Percentiles rank a stretch among this genome's conserved stretches.
Evolutionary conservation across 2,329 filamentous ascomycete species (phyloP).

Genomic region (Aureobasidium pullulans): DNA sequence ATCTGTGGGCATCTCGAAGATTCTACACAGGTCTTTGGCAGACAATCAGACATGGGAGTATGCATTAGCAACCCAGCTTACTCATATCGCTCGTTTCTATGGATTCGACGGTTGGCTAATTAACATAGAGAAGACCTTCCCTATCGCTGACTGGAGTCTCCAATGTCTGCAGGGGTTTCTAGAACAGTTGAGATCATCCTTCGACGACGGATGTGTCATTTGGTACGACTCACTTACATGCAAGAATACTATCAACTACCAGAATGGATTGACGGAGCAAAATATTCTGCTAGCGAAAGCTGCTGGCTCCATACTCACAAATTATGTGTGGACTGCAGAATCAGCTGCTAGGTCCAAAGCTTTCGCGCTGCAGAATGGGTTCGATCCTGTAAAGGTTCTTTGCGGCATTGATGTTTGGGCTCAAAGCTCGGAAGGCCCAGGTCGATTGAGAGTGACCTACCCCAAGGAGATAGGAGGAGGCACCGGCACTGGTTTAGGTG

Average conservation of each 20-base stretch:
- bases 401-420: slow-evolving; percentile 43
- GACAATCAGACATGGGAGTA: not conserved
- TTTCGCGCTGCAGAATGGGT: slow-evolving; percentile 20
- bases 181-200: slow-evolving; percentile 27
- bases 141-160: slow-evolving; percentile 25
- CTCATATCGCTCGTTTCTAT: slow-evolving; percentile 32
- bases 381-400: slow-evolving; percentile 27
- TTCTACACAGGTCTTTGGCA: slow-evolving; percentile 21
- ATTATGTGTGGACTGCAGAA: slow-evolving; percentile 37
- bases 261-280: slow-evolving; percentile 35
- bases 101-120: slow-evolving; percentile 43
- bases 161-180: slow-evolving; percentile 31
- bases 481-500: slow-evolving; percentile 35
- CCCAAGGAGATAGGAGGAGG: slow-evolving; percentile 33
- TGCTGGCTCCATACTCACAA: slow-evolving; percentile 36
- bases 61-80: slow-evolving; percentile 20
- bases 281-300: slow-evolving; percentile 34
- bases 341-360: slow-evolving; percentile 22
- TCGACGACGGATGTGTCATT: slow-evolving; percentile 29
- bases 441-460: slow-evolving; percentile 30
- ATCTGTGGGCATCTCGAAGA: slow-evolving; percentile 25
- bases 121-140: slow-evolving; percentile 40
- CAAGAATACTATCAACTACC: slow-evolving; percentile 36
- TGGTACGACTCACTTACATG: slow-evolving; percentile 42
- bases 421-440: slow-evolving; percentile 30